Base-by-base conservation (phyloP, 148 eudicot genomes). In the Rhododendron griersonianum region DNA sequence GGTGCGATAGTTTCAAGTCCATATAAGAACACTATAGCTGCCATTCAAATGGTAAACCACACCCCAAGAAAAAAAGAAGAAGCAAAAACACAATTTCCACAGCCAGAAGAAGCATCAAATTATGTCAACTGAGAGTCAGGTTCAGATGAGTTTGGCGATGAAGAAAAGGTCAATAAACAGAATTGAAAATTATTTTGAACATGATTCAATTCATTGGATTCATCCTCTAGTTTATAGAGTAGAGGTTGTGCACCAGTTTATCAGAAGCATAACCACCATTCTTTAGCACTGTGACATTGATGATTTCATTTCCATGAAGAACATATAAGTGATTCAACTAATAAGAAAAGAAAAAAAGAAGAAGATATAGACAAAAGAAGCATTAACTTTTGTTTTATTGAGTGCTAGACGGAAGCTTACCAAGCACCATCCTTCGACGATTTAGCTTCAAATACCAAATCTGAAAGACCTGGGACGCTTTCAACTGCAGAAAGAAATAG, bases 371-470 rank as follows among this genome's bases (percentile, higher is more conserved):
- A 11, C 74, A 67, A 28, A 67, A 67, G 33, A 67, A 33, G 78
- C 44, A 35, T 74, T 9, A 74, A 74, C 44, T 74, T 74, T 33
- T 14, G 8, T 74, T 16, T 74, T 2, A 35, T 1, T 15, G 78
- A 74, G 41, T 74, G 45, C 39, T 33, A 35, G 78, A 28, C 19
- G 21, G 18, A 75, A 75, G 13, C 48, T 37, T 39, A 75, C 79
- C 79, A 75, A 75, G 79, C 79, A 75, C 47, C 9, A 75, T 75
- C 79, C 79, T 19, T 75, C 2, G 79, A 75, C 47, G 79, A 75
- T 75, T 37, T 75, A 15, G 79, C 79, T 75, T 75, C 79, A 75
- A 75, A 75, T 18, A 75, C 4, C 48, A 75, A 35, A 35, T 19
- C 47, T 35, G 79, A 75, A 75, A 75, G 79, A 75, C 48, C 45